phyloP scores from a whole-genome alignment of 306 rosid genomes.

The Lagenaria siceraria region DNA sequence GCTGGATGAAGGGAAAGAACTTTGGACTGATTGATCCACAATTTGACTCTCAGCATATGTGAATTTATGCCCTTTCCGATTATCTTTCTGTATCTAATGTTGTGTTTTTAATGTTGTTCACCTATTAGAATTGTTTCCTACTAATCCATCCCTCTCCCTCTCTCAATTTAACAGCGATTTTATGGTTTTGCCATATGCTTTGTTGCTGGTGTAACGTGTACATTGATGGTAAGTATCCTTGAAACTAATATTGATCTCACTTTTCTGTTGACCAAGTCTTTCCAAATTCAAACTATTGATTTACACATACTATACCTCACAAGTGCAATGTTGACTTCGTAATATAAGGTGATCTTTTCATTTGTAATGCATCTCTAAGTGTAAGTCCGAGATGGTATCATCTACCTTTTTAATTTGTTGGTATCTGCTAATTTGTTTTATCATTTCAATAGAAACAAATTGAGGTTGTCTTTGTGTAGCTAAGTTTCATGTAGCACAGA shows the following conservation, averaged over 20 bases:
- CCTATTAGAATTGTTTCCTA: neutral
- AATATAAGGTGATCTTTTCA: neutral
- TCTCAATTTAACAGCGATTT: constrained; percentile 47
- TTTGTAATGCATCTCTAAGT: neutral
- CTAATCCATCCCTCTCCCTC: constrained; percentile 5
- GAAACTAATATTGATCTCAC: neutral
- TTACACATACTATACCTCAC: neutral
- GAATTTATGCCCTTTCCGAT: neutral
- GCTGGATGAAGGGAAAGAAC: neutral
- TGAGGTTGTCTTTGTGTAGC: neutral
- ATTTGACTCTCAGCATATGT: neutral
- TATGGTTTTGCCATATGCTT: constrained; percentile 89
- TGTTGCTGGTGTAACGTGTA: constrained; percentile 64
- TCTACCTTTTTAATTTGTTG: neutral
- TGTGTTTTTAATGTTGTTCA: neutral
- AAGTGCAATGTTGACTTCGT: neutral
- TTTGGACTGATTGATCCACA: neutral
- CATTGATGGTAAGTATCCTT: constrained; percentile 55
- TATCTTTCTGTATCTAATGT: neutral
- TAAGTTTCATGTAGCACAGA: neutral
- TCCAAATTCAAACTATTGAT: neutral
- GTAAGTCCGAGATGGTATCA: neutral
- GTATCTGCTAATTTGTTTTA: neutral
- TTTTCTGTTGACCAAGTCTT: neutral
- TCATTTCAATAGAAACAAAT: neutral